Base-by-base conservation (phyloP, 345 rosid genomes). In the Raphanus sativus region DNA sequence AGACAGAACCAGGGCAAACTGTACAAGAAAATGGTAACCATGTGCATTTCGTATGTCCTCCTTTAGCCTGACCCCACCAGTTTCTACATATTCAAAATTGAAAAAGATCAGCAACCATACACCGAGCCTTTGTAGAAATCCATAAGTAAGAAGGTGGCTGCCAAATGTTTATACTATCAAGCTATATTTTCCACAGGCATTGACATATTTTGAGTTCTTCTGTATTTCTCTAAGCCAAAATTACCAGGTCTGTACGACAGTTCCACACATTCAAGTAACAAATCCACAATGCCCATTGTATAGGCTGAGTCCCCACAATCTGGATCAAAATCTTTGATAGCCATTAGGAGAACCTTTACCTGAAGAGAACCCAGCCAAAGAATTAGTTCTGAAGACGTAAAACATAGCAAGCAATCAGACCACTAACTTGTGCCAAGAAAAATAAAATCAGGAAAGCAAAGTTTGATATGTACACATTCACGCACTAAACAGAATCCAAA, bases 1-100 rank as follows among this genome's bases (percentile, higher is more conserved):
- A 70, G 98, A 89, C 17, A 94, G 81, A 73, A 87, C 79, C 78
- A 94, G 78, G 38, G 97, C 94, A 86, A 92, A 92, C 81, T 86
- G 99, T 75, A 91, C 99, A 84, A 94, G 98, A 79, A 94, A 94
- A 67, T 90, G 99, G 84, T 94, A 90, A 75, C 99, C 99, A 72
- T 94, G 99, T 83, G 98, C 99, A 83, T 94, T 94, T 70, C 81
- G 94, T 84, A 94, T 85, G 83, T 92, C 99, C 81, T 94, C 99
- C 82, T 91, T 89, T 29, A 94, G 97, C 85, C 82, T 85, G 69
- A 89, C 80, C 75, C 97, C 94, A 68, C 90, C 91, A 82, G 94
- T 87, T 80, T 90, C 99, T 94, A 83, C 86, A 87, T 71, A 71
- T 16, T 75, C 80, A 77, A 80, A 84, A 77, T 62, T 73, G 65